These are phyloP conservation scores for Hypocrella siamensis DNA, from an alignment of 2,329 filamentous ascomycete genomes.

Conservation along the genomic window DNA sequence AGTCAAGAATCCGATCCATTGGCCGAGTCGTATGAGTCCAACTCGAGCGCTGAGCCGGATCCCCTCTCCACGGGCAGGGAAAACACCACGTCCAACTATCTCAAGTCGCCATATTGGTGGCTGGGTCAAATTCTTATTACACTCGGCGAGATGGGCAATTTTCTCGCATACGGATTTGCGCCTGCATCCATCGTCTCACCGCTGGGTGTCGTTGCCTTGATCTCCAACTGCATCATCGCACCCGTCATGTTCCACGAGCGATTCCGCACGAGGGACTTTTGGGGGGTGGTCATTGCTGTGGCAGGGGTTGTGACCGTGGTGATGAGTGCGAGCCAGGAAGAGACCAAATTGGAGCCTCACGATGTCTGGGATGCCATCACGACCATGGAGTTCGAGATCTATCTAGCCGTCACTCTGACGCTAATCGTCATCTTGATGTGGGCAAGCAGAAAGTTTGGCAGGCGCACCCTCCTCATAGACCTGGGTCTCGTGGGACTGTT, in stretches of 20 bases:
- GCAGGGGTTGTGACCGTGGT: slow-evolving; percentile 85
- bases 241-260: slow-evolving; percentile 84
- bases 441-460: slow-evolving; percentile 71
- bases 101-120: slow-evolving; percentile 95
- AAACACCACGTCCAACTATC: slow-evolving; percentile 49
- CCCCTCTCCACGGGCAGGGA: slow-evolving; percentile 11
- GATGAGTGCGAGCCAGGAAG: slow-evolving; percentile 74
- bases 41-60: slow-evolving; percentile 10
- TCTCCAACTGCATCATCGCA: slow-evolving; percentile 94
- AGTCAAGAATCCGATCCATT: slow-evolving; percentile 34
- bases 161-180: slow-evolving; percentile 92
- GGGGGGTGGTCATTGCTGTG: slow-evolving; percentile 78
- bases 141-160: slow-evolving; percentile 87
- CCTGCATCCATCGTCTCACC: slow-evolving; percentile 95
- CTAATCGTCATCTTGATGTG: slow-evolving; percentile 69
- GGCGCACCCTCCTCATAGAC: slow-evolving; percentile 77
- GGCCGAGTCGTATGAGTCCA: slow-evolving; percentile 31
- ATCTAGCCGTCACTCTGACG: slow-evolving; percentile 58
- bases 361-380: slow-evolving; percentile 85
- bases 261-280: slow-evolving; percentile 71
- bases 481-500: slow-evolving; percentile 86
- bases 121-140: slow-evolving; percentile 83
- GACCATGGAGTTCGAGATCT: slow-evolving; percentile 78
- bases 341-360: slow-evolving; percentile 78
- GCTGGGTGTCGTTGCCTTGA: slow-evolving; percentile 85